Evolutionary conservation across 2,329 filamentous ascomycete genomes (phyloP).

Genomic region (Bipolaris cookei): DNA sequence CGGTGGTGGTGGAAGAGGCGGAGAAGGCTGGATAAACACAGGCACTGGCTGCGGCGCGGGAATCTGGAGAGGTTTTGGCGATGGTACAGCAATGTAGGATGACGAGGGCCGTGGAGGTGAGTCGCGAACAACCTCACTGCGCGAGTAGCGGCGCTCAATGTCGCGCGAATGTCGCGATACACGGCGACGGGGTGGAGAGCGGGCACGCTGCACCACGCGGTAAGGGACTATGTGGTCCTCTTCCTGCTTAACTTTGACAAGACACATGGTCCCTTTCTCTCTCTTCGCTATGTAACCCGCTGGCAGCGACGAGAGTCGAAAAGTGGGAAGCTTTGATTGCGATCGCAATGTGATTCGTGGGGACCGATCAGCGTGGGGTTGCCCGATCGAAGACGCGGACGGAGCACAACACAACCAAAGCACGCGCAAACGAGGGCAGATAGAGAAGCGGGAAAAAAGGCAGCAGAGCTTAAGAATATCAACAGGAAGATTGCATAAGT

Average conservation of each 20-base stretch:
- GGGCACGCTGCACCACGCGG: conserved; percentile 41
- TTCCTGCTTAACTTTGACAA: conserved; percentile 54
- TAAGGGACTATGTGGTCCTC: conserved; percentile 53
- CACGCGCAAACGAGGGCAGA: conserved; percentile 3
- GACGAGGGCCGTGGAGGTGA: conserved; percentile 32
- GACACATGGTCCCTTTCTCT: conserved; percentile 50
- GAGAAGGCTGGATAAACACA: conserved; percentile 47
- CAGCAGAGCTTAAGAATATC: conserved; percentile 26
- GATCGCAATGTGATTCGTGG: conserved; percentile 45
- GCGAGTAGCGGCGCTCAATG: conserved; percentile 37
- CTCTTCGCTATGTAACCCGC: conserved; percentile 7
- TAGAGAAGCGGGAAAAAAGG: conserved; percentile 4
- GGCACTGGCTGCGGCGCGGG: conserved; percentile 52
- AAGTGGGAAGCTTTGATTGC: conserved; percentile 26
- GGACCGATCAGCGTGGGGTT: conserved; percentile 35
- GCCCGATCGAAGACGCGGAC: conserved; percentile 13
- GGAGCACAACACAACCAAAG: conserved; percentile 14
- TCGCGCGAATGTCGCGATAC: conserved; percentile 30
- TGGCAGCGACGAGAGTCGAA: conserved; percentile 1
- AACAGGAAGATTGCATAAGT: conserved; percentile 23
- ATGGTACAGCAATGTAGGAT: conserved; percentile 43
- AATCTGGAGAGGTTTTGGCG: conserved; percentile 42
- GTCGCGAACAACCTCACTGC: conserved; percentile 41
- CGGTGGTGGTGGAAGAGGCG: conserved; percentile 41
- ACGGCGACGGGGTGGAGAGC: conserved; percentile 41